Percentiles rank a stretch among this genome's conserved stretches.
phyloP scores from a whole-genome alignment of 768 basidiomycete species.

The Mrakia gelida region DNA sequence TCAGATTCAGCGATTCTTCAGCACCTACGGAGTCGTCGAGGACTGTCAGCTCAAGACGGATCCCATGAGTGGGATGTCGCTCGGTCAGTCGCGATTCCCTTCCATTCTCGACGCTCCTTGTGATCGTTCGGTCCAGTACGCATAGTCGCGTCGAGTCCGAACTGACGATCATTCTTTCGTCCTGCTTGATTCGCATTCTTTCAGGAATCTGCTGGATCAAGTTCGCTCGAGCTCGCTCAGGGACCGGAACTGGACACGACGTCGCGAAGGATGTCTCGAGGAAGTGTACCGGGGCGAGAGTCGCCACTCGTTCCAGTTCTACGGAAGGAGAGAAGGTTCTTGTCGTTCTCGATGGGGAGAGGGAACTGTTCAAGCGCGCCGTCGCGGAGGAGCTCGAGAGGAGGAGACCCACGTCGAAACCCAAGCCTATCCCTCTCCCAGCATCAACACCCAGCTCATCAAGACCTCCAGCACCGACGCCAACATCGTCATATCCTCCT shows the following conservation, averaged over 20 bases:
- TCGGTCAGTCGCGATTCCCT: constrained; percentile 51
- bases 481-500: neutral
- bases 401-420: constrained; percentile 41
- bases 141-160: no score
- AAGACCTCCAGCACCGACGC: neutral
- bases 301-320: constrained; percentile 45
- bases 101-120: neutral
- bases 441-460: neutral
- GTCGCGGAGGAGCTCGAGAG: constrained; percentile 55
- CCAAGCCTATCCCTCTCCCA: neutral
- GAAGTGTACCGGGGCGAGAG: constrained; percentile 61
- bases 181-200: neutral
- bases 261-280: constrained; percentile 66
- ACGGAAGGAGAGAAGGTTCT: constrained; percentile 53
- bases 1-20: constrained; percentile 63
- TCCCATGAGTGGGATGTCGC: constrained; percentile 67
- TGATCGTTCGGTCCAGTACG: no score
- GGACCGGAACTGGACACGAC: constrained; percentile 50
- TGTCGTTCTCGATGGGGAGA: constrained; percentile 76
- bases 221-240: constrained; percentile 45
- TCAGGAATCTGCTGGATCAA: constrained; percentile 62
- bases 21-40: constrained; percentile 57
- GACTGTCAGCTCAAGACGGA: constrained; percentile 76
- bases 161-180: no score
- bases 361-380: constrained; percentile 59